Evolutionary conservation across 768 basidiomycete species (phyloP).

Genomic region (Suillus tomentosus): DNA sequence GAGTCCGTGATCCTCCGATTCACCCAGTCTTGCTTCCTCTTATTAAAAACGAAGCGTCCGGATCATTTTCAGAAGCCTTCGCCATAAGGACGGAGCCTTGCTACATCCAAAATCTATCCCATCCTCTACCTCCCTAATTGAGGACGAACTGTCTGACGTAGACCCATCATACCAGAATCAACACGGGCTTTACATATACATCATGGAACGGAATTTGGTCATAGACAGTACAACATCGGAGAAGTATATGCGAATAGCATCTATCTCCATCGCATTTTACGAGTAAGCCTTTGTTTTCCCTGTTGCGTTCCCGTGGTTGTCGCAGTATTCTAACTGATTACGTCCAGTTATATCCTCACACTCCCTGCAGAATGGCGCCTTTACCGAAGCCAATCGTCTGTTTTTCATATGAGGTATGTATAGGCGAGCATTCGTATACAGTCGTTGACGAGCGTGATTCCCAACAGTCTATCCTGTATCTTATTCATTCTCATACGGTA

Average conservation of each 20-base stretch:
- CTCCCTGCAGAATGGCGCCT: conserved; percentile 35
- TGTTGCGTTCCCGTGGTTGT: neutral
- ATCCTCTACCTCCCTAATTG: neutral
- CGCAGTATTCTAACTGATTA: neutral
- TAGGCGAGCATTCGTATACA: neutral
- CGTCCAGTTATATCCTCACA: conserved; percentile 33
- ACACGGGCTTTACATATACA: neutral
- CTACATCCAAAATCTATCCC: neutral
- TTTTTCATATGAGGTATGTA: neutral
- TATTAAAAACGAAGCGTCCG: neutral
- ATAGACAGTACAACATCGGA: conserved; percentile 19
- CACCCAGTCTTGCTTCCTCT: neutral
- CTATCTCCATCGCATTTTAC: conserved; percentile 41
- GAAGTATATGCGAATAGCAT: conserved; percentile 36
- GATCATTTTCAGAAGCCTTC: neutral
- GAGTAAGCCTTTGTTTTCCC: conserved; percentile 31
- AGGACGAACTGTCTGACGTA: neutral
- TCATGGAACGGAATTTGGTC: neutral
- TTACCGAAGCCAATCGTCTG: conserved; percentile 29
- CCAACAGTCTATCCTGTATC: neutral
- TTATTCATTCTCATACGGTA: conserved; percentile 3
- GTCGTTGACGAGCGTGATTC: neutral
- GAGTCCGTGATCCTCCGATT: neutral
- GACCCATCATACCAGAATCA: neutral
- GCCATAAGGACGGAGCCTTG: neutral